Conservation (phyloP, 208 protist genomes). For the Acanthamoeba healyi region DNA sequence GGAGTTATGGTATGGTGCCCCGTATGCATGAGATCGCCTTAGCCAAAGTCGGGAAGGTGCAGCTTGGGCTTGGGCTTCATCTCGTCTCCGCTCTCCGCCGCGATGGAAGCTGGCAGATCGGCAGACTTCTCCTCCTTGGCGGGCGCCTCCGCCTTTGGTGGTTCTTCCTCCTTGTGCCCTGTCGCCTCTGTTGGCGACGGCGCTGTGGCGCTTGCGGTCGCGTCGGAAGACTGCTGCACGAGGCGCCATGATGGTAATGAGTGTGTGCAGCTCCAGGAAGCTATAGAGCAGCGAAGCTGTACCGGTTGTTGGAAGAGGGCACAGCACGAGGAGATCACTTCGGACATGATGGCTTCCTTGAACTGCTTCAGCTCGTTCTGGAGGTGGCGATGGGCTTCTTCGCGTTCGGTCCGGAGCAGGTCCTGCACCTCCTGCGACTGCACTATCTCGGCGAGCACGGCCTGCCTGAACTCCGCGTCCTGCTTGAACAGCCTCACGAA, state of each 20-base stretch:
- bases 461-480: slow-evolving; percentile 11
- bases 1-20: too few species aligned
- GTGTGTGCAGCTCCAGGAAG: too few species aligned
- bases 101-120: too few species aligned
- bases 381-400: not conserved
- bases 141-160: not conserved
- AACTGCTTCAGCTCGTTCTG: slow-evolving; percentile 9
- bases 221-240: too few species aligned
- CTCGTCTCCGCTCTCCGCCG: not conserved
- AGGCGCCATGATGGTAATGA: too few species aligned
- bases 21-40: too few species aligned
- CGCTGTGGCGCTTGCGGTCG: too few species aligned
- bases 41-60: not conserved
- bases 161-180: not conserved
- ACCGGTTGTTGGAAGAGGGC: not conserved
- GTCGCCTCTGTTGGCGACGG: not conserved
- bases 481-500: slow-evolving; percentile 8
- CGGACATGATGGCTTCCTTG: not conserved
- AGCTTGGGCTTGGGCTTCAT: not conserved
- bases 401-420: slow-evolving; percentile 1
- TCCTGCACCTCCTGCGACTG: slow-evolving; percentile 9
- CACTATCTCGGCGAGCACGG: not conserved
- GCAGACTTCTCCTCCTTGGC: not conserved
- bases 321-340: not conserved
- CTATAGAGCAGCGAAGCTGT: too few species aligned